These are phyloP conservation scores for Teunomyces aglyptinius DNA, from an alignment of 805 yeast genomes.

Conservation along the genomic window DNA sequence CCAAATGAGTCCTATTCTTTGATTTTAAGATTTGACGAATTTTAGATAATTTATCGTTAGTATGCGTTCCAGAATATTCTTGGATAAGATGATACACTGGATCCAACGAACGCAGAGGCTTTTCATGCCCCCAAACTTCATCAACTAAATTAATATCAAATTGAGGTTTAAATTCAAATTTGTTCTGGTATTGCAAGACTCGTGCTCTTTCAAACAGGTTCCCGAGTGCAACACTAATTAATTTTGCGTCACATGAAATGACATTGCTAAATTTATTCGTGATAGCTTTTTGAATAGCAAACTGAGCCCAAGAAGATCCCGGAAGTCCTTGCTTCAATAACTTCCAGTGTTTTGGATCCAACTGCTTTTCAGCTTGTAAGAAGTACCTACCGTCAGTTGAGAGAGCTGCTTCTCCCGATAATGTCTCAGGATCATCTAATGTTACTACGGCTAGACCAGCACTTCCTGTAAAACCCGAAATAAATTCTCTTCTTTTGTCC, in stretches of 20 bases:
- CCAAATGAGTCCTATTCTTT: constrained; percentile 30
- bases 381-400: constrained; percentile 96
- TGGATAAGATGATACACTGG: constrained; percentile 31
- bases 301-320: constrained; percentile 79
- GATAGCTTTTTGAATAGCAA: constrained; percentile 55
- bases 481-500: constrained; percentile 80
- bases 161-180: constrained; percentile 31
- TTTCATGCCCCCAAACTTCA: constrained; percentile 35
- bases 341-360: constrained; percentile 70
- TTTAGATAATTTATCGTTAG: constrained; percentile 27
- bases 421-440: constrained; percentile 36
- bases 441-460: constrained; percentile 92
- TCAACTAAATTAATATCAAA: constrained; percentile 34
- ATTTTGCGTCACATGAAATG: constrained; percentile 81
- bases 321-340: constrained; percentile 75
- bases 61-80: constrained; percentile 34
- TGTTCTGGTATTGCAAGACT: constrained; percentile 14
- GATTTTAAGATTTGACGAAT: constrained; percentile 31
- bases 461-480: constrained; percentile 88
- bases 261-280: constrained; percentile 49
- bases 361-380: constrained; percentile 81
- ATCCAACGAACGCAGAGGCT: constrained; percentile 32
- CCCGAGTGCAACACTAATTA: constrained; percentile 55
- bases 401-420: constrained; percentile 68
- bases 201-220: constrained; percentile 33